Percentiles rank a stretch among this genome's conserved stretches.
These are phyloP conservation scores for Acer saccharum DNA, from an alignment of 345 rosid species.

Conservation along the genomic window DNA sequence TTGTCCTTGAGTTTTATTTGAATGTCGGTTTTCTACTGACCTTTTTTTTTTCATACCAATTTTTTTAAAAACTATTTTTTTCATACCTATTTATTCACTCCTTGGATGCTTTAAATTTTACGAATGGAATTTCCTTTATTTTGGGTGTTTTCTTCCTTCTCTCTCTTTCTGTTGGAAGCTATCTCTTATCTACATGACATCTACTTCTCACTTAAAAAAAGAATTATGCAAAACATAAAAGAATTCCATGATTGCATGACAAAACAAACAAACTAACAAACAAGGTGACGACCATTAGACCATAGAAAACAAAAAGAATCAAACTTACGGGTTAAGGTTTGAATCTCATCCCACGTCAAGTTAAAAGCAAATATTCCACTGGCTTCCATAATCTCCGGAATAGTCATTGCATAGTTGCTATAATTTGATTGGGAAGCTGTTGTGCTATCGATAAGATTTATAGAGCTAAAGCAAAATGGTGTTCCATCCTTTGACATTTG, in stretches of 20 bases:
- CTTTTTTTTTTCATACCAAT: neutral
- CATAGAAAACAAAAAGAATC: slow-evolving; percentile 12
- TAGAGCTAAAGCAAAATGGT: slow-evolving; percentile 65
- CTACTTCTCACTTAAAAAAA: neutral
- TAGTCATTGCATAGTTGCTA: slow-evolving; percentile 32
- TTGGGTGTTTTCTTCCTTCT: neutral
- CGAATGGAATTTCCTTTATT: neutral
- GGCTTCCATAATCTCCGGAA: slow-evolving; percentile 42
- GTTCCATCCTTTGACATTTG: slow-evolving; percentile 77
- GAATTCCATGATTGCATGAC: neutral
- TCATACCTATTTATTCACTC: neutral
- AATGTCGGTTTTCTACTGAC: neutral
- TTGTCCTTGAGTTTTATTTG: neutral
- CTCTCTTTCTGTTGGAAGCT: neutral
- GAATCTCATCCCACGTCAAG: slow-evolving; percentile 72
- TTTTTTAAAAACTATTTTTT: slow-evolving; percentile 5
- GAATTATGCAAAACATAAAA: neutral
- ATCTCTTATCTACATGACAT: slow-evolving; percentile 1
- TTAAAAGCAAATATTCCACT: slow-evolving; percentile 62
- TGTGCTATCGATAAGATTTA: slow-evolving; percentile 62
- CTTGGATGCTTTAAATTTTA: neutral
- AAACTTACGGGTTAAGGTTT: slow-evolving; percentile 62
- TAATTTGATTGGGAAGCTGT: slow-evolving; percentile 42
- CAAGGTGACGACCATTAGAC: neutral
- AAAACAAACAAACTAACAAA: neutral